Base-by-base conservation (phyloP, 2,329 filamentous ascomycete species). In the Mycocentrospora acerina region DNA sequence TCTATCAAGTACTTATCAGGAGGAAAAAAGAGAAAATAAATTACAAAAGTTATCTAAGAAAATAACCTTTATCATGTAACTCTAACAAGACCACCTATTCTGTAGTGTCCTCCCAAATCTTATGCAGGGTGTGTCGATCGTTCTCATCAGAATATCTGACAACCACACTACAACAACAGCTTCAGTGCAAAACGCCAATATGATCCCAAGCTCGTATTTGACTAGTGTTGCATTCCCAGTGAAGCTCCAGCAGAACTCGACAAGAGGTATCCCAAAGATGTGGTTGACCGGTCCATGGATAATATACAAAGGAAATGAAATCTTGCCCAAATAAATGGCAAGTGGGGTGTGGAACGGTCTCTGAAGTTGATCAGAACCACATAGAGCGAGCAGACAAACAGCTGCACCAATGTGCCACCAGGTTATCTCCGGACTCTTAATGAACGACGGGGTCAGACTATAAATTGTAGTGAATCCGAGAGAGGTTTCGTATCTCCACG, bases 131-230 rank as follows among this genome's bases (percentile, higher is more conserved):
- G 67, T 60, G 58, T 83, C 81, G 5, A 83, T 69, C 1, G 63
- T 62, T 18, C 79, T 70, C 77, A 78, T 82, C 52, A 82, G 82
- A 3, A 83, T 40, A 58, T 83, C 80, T 2, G 76, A 75, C 4
- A 72, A 68, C 72, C 78, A 82, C 5, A 82, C 66, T 1, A 75
- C 67, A 2, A 69, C 40, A 3, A 66, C 52, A 4, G 55, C 59
- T 2, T 70, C 34, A 4, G 67, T 33, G 11, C 58, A 46, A 12
- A 75, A 53, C n/a, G 71, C 71, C 3, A 70, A 16, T 4, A 68
- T 32, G 59, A 75, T 68, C 13, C 64, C 51, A 8, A 66, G 17
- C 64, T 46, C 46, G 58, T 55, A 29, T 64, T 68, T 57, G 42
- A 77, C 48, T 0, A 58, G 33, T 0, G 44, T 44, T 51, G 62